phyloP scores from a whole-genome alignment of 371 early-diverging fungal genomes.

The Mucor irregularis region DNA sequence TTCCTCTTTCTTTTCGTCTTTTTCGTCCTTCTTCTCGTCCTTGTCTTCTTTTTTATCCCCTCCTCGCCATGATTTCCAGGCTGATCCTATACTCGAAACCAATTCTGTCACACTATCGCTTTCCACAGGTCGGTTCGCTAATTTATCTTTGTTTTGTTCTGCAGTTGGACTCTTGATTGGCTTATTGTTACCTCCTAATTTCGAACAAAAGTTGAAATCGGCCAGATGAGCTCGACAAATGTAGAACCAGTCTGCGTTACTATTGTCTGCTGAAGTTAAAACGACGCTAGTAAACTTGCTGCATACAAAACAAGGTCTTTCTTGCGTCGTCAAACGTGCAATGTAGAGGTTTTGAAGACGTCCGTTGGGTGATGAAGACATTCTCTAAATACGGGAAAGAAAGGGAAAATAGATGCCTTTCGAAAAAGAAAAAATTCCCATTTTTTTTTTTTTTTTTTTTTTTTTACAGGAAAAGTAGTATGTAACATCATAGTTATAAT shows the following conservation, averaged over 20 bases:
- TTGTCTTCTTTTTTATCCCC: conserved; percentile 1
- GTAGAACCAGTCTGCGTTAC: conserved; percentile 61
- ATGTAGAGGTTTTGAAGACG: conserved; percentile 55
- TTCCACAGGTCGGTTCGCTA: conserved; percentile 26
- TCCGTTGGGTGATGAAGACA: conserved; percentile 30
- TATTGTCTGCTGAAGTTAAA: conserved; percentile 52
- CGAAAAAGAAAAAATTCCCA: too few species aligned
- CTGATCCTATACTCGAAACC: conserved; percentile 43
- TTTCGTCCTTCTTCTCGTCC: conserved; percentile 12
- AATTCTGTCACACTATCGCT: conserved; percentile 48
- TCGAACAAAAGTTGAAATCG: conserved; percentile 47
- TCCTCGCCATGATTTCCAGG: conserved; percentile 44
- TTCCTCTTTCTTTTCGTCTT: conserved; percentile 23
- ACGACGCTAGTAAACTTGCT: conserved; percentile 58
- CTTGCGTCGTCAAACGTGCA: conserved; percentile 50
- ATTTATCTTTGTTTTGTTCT: conserved; percentile 13
- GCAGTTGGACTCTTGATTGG: conserved; percentile 10
- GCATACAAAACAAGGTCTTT: conserved; percentile 63
- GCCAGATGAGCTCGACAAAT: conserved; percentile 47
- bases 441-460: too few species aligned
- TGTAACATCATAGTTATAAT: too few species aligned
- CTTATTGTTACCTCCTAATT: conserved; percentile 25
- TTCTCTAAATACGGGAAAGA: conserved; percentile 50
- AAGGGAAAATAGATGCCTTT: conserved; percentile 67
- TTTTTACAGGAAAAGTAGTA: too few species aligned